Conservation (phyloP, 2,329 filamentous ascomycete genomes). For the Myriosclerotinia duriaeana region DNA sequence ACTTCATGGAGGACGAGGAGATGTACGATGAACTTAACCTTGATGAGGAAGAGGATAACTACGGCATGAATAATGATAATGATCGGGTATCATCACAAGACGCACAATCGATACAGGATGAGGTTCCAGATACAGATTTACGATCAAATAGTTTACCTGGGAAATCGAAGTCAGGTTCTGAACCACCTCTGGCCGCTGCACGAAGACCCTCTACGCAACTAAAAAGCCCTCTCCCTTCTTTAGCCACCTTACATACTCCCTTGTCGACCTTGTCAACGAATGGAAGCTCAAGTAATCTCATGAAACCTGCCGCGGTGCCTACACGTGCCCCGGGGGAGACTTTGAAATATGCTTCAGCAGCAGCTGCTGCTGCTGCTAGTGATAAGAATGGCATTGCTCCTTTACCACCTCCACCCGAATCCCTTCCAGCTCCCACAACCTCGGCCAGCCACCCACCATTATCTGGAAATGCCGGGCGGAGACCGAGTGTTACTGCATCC, state of each 20-base stretch:
- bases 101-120: slow-evolving; percentile 86
- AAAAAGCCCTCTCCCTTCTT: slow-evolving; percentile 89
- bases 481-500: slow-evolving; percentile 58
- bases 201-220: slow-evolving; percentile 83
- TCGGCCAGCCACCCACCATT: slow-evolving; percentile 37
- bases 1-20: slow-evolving; percentile 90
- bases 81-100: slow-evolving; percentile 95
- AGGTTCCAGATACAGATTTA: slow-evolving; percentile 61
- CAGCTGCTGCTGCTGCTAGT: slow-evolving; percentile 87
- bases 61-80: slow-evolving; percentile 75
- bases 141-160: slow-evolving; percentile 48
- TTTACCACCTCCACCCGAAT: slow-evolving; percentile 81
- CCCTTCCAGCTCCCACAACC: slow-evolving; percentile 51
- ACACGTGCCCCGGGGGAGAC: slow-evolving; percentile 83
- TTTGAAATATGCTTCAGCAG: slow-evolving; percentile 94
- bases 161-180: slow-evolving; percentile 56
- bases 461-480: slow-evolving; percentile 47
- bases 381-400: slow-evolving; percentile 92
- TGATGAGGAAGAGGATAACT: slow-evolving; percentile 86
- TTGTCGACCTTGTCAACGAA: slow-evolving; percentile 55
- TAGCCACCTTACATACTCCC: slow-evolving; percentile 84
- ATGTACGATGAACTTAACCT: slow-evolving; percentile 95
- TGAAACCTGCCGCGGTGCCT: slow-evolving; percentile 92
- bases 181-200: slow-evolving; percentile 54
- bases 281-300: slow-evolving; percentile 59